A percentile compares a stretch with the other conserved stretches of the same genome.
Conservation (phyloP, 345 rosid species). For the Trapa bicornis region DNA sequence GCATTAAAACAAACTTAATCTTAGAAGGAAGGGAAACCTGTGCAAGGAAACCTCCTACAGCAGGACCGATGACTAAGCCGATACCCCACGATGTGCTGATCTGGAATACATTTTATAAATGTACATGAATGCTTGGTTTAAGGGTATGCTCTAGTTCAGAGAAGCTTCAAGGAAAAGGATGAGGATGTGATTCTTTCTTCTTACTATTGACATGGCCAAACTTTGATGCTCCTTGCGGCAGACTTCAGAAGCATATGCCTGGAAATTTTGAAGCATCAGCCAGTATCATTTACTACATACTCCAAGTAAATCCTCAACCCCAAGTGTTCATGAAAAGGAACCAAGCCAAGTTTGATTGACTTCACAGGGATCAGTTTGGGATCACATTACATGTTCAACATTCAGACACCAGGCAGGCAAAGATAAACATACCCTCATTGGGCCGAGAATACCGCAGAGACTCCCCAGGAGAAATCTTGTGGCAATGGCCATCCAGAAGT, state of each 20-base stretch:
- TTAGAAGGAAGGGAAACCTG: slow-evolving; percentile 23
- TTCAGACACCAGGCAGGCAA: not conserved
- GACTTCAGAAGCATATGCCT: slow-evolving; percentile 86
- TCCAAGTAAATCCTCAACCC: no score
- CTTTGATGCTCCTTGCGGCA: slow-evolving; percentile 53
- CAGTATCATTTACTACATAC: no score
- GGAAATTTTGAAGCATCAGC: slow-evolving; percentile 9
- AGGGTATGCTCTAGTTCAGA: not conserved
- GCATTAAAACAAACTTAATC: not conserved
- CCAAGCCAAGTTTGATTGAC: no score
- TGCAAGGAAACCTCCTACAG: slow-evolving; percentile 74
- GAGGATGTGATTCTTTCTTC: slow-evolving; percentile 22
- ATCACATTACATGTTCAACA: not conserved
- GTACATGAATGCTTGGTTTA: not conserved
- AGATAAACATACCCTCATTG: slow-evolving; percentile 45
- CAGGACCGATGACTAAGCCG: slow-evolving; percentile 71
- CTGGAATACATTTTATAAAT: slow-evolving; percentile 18
- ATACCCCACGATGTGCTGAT: slow-evolving; percentile 70
- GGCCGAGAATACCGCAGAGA: slow-evolving; percentile 51
- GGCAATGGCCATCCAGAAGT: slow-evolving; percentile 56
- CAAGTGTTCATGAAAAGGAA: no score
- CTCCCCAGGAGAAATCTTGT: slow-evolving; percentile 53
- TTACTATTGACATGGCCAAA: slow-evolving; percentile 63
- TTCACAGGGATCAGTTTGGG: not conserved
- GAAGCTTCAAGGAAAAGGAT: not conserved